Evolutionary conservation across 257 asterid species (phyloP), one percentile per base, ranked within the genome.

Genomic region (Gentiana straminea): DNA sequence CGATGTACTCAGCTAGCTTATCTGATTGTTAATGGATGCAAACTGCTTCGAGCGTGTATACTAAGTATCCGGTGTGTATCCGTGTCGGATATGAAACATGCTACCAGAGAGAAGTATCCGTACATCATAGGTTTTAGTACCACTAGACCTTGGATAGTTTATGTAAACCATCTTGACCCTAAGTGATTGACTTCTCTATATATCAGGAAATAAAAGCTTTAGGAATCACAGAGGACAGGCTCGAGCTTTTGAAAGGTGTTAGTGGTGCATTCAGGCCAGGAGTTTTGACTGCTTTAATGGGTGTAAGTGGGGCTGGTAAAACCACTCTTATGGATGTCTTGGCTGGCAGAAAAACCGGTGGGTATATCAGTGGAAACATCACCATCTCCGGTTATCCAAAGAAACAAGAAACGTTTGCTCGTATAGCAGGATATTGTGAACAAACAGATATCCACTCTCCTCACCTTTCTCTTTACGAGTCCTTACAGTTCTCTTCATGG

Each of bases 211-310:
- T 66, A 60, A 59, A 59, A 66, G 38, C 52, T 53, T 52, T 47
- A 47, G 71, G 65, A 46, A 35, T 66, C 54, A 38, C 33, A 7
- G 66, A 59, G 12, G 39, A 49, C 13, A 33, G 48, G 13, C 71
- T 66, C 1, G 57, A 66, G 57, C 71, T 66, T 36, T 15, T 66
- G 4, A 66, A 66, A 66, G 65, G 71, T 36, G 61, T 66, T 13
- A 66, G 71, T 38, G 71, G 71, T 52, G 65, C 71, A 43, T 66
- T 66, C 33, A 52, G 71, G 61, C 71, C 71, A 5, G 71, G 71
- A 13, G 71, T 66, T 47, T 50, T 66, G 61, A 66, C 71, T 12
- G 71, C 71, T 37, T 48, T 66, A n/a, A 66, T 66, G 71, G 71
- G 71, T 1, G 52, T 66, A 32, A 66, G 71, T 54, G 71, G 71